Conservation (phyloP, 2,329 filamentous ascomycete species). For the Trichoderma brevicompactum region DNA sequence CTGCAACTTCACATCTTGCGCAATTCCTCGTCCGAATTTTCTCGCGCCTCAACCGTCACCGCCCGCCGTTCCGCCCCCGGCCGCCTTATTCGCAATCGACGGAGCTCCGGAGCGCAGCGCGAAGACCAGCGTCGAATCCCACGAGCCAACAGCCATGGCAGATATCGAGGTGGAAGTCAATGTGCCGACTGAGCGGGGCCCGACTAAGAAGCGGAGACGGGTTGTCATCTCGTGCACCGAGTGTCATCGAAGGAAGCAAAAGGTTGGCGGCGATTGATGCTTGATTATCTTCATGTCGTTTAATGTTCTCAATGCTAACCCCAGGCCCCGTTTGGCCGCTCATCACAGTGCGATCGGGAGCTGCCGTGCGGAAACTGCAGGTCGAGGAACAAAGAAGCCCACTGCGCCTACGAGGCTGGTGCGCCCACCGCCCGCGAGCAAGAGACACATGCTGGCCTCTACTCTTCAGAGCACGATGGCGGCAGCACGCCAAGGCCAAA, state of each 20-base stretch:
- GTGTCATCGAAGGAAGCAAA: constrained; percentile 67
- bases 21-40: background rate
- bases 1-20: background rate
- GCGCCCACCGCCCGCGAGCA: constrained; percentile 49
- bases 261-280: constrained; percentile 45
- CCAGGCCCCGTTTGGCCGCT: background rate
- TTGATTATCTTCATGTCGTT: background rate
- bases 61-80: background rate
- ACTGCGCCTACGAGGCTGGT: constrained; percentile 62
- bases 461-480: constrained; percentile 10
- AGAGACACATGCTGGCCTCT: constrained; percentile 19
- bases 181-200: constrained; percentile 37
- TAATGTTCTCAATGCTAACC: background rate
- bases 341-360: constrained; percentile 59
- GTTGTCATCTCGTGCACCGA: constrained; percentile 67
- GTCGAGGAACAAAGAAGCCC: constrained; percentile 58
- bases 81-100: background rate
- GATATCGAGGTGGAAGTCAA: constrained; percentile 21
- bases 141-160: constrained; percentile 24
- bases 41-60: background rate
- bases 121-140: background rate
- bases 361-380: constrained; percentile 64
- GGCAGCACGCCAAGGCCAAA: constrained; percentile 1
- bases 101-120: background rate
- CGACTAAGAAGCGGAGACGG: constrained; percentile 61